Conservation (phyloP, 805 yeast species). For the Schizosaccharomyces osmophilus region DNA sequence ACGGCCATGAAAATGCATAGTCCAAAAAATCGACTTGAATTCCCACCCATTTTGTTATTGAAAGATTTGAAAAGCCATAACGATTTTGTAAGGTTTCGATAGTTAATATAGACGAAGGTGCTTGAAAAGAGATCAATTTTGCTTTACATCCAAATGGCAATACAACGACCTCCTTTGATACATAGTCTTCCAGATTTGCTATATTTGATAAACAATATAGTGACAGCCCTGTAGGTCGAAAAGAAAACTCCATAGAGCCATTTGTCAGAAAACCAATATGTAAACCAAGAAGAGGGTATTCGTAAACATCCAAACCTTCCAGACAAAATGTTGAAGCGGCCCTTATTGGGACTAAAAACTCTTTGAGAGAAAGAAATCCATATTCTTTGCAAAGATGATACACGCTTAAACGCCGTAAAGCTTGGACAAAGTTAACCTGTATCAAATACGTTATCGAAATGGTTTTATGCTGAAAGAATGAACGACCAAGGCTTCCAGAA, state of each 20-base stretch:
- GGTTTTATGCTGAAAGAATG: background rate
- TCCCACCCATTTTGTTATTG: background rate
- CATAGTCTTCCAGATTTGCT: background rate
- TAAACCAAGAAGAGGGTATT: background rate
- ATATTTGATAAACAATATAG: background rate
- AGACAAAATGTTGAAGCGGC: too few species aligned
- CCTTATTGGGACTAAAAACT: background rate
- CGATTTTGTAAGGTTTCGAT: background rate
- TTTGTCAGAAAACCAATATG: background rate
- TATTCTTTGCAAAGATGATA: background rate
- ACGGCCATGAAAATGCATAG: background rate
- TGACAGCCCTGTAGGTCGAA: background rate
- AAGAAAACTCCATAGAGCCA: background rate
- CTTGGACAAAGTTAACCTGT: too few species aligned
- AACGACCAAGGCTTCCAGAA: background rate
- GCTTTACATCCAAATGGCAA: background rate
- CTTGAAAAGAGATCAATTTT: background rate
- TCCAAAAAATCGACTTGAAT: background rate
- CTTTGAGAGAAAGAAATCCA: background rate
- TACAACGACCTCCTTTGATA: background rate
- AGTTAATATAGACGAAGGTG: background rate
- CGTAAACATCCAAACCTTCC: background rate
- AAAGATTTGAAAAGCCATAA: background rate
- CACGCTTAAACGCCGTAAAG: background rate
- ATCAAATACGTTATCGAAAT: too few species aligned